phyloP scores from a whole-genome alignment of 202 grass and related monocot species.

The Bolboschoenoplectus hybrid region DNA sequence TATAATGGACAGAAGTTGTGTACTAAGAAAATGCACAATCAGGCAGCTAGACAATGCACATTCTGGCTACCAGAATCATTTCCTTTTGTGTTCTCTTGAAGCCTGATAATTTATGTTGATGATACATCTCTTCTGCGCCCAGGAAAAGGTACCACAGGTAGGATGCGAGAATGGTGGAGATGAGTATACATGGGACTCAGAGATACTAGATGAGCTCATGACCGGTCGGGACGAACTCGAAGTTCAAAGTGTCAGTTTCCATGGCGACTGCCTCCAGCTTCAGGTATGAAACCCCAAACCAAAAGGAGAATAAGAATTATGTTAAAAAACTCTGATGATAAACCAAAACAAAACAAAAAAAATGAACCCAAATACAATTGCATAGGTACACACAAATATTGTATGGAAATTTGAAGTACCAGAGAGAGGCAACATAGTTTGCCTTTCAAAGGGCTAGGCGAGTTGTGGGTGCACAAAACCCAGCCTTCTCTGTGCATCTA shows the following conservation, averaged over 20 bases:
- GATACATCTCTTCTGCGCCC: neutral
- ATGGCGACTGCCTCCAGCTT: slow-evolving; percentile 44
- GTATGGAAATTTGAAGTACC: too few relatives aligned
- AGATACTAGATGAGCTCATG: slow-evolving; percentile 76
- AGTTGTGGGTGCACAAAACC: neutral
- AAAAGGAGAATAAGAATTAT: neutral
- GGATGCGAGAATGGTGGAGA: neutral
- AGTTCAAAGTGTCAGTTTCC: slow-evolving; percentile 55
- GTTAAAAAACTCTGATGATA: neutral
- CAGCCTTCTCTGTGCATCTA: neutral
- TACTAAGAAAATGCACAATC: neutral
- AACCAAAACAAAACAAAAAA: neutral
- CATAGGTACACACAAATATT: too few relatives aligned
- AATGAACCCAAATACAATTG: too few relatives aligned
- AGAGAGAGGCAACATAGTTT: neutral
- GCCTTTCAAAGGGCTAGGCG: neutral
- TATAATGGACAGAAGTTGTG: neutral
- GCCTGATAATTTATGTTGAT: neutral
- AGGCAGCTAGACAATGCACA: neutral
- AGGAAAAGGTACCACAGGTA: slow-evolving; percentile 25
- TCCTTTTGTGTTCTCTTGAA: neutral
- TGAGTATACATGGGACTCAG: slow-evolving; percentile 48
- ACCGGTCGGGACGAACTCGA: slow-evolving; percentile 77
- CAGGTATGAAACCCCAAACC: slow-evolving; percentile 44
- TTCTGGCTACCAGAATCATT: neutral